Evolutionary conservation across 208 protist genomes (phyloP), one percentile per base, ranked within the genome.

Genomic region (Zelonia costaricensis): DNA sequence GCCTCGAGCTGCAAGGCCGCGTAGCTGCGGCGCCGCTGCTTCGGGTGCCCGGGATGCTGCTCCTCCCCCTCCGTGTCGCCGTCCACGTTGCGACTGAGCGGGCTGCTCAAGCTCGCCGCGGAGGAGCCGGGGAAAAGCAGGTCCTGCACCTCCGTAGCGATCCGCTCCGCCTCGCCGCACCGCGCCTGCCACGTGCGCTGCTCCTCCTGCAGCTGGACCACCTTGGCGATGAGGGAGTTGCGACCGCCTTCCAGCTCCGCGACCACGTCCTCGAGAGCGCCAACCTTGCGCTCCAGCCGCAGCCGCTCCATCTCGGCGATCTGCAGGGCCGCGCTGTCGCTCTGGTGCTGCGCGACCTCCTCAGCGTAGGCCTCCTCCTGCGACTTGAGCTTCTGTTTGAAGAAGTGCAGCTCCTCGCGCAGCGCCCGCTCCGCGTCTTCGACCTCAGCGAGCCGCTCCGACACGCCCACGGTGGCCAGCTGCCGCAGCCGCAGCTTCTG

Each of bases 151-250:
- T 78, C 74, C 1, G 51, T 48, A 6, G 56, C 56, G 6, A 67
- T 43, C 7, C 31, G 46, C 70, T 78, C 75, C 12, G 72, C 68
- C 31, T 69, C 53, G 20, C 45, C 48, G 38, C 74, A 76, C 15
- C 66, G 67, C 18, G 43, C 51, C 46, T 74, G 47, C 46, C 78
- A 64, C 16, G 20, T 48, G 22, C 74, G 51, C 22, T 42, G 40
- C 44, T 67, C 40, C 20, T 68, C 68, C 57, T 82, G 69, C 46
- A 63, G 30, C 10, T 73, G 48, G 13, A 75, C 84, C 9, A 91
- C 49, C 25, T 78, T 81, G 10, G 52, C 53, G 18, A 91, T 75
- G 23, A 87, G 72, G 4, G 71, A 30, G n/a, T 82, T 62, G 28
- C 74, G 78, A 42, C 53, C 66, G 16, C 57, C 20, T 52, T 80